Evolutionary conservation across 352 stramenopile species (phyloP).

Genomic region (Globisporangium megalacanthum): DNA sequence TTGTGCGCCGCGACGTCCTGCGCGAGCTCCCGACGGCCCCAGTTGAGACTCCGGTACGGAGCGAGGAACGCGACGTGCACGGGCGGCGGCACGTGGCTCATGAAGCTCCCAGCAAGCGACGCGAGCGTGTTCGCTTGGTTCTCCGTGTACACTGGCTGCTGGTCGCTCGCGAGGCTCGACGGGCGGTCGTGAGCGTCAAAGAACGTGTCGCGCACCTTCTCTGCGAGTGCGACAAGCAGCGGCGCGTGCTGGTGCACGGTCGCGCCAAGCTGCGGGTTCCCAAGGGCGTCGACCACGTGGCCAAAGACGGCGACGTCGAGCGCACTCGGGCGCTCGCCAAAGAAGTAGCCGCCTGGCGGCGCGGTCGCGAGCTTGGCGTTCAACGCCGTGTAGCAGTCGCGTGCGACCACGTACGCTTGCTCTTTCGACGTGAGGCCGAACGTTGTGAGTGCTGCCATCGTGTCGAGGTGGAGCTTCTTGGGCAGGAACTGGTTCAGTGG

Average conservation of each 20-base stretch:
- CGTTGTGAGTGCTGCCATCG: conserved; percentile 46
- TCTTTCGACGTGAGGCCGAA: conserved; percentile 69
- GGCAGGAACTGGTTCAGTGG: conserved; percentile 76
- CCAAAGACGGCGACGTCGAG: conserved; percentile 80
- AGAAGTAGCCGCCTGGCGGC: conserved; percentile 54
- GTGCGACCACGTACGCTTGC: conserved; percentile 69
- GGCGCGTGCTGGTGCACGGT: conserved; percentile 73
- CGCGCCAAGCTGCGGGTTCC: conserved; percentile 61
- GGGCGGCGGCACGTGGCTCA: conserved; percentile 56
- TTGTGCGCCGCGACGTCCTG: conserved; percentile 51
- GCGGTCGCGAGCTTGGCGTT: conserved; percentile 69
- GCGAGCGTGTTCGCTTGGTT: conserved; percentile 75
- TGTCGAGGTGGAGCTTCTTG: conserved; percentile 81
- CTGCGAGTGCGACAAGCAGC: conserved; percentile 63
- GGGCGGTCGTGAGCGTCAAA: conserved; percentile 43
- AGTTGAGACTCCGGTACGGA: conserved; percentile 81
- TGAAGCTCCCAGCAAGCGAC: conserved; percentile 43
- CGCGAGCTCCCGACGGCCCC: conserved; percentile 67
- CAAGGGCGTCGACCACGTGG: conserved; percentile 74
- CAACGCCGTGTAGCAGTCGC: conserved; percentile 80
- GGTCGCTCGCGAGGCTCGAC: conserved; percentile 26
- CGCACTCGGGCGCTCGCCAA: conserved; percentile 56
- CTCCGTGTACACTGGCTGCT: conserved; percentile 52
- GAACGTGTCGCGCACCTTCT: conserved; percentile 66
- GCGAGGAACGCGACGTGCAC: conserved; percentile 66